phyloP scores from a whole-genome alignment of 352 stramenopile species.

The Phytophthora parvispora region DNA sequence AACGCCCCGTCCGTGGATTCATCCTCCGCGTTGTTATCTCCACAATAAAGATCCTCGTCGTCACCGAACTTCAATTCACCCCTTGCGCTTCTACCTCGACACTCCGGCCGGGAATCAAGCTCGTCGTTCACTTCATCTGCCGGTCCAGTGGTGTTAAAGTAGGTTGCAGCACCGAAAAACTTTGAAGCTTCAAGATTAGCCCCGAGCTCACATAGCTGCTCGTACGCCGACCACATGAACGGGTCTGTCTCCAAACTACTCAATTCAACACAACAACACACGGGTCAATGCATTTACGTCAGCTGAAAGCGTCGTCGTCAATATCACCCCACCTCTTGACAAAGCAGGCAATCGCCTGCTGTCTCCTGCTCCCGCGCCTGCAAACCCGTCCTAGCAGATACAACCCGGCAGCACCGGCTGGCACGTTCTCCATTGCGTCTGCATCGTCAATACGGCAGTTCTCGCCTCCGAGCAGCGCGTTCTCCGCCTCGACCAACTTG shows the following conservation, averaged over 20 bases:
- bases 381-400: constrained; percentile 95
- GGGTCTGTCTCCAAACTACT: constrained; percentile 92
- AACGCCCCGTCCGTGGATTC: constrained; percentile 29
- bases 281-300: not conserved
- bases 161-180: constrained; percentile 74
- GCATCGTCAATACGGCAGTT: constrained; percentile 29
- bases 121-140: constrained; percentile 7
- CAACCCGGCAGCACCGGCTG: constrained; percentile 92
- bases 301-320: not conserved
- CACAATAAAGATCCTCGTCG: constrained; percentile 11
- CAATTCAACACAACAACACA: constrained; percentile 9
- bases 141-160: constrained; percentile 39
- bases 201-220: constrained; percentile 95
- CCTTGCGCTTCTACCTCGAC: constrained; percentile 2
- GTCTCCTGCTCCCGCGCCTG: constrained; percentile 85
- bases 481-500: constrained; percentile 90
- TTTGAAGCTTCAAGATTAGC: constrained; percentile 65
- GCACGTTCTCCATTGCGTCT: constrained; percentile 38
- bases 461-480: constrained; percentile 81
- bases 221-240: constrained; percentile 94
- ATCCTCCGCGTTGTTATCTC: constrained; percentile 42
- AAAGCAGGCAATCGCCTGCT: constrained; percentile 94
- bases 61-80: constrained; percentile 10
- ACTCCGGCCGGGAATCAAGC: constrained; percentile 11
- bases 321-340: constrained; percentile 64